Evolutionary conservation across 306 rosid species (phyloP).

Genomic region (Boehmeria nivea): DNA sequence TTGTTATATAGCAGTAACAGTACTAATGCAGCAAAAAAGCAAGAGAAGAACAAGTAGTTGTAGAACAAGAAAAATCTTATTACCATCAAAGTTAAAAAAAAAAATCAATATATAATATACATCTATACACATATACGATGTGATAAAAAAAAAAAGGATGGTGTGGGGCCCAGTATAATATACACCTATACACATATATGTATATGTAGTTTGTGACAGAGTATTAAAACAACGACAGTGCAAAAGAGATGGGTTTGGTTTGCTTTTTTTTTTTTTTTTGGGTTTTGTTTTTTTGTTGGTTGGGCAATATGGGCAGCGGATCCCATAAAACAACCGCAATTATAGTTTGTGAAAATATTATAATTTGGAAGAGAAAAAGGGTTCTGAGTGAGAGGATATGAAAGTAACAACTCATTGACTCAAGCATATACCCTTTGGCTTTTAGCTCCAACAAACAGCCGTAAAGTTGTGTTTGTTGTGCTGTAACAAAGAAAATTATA

Average conservation of each 20-base stretch:
- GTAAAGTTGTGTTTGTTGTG: conserved; percentile 14
- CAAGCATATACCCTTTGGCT: conserved; percentile 2
- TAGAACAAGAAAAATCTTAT: no score
- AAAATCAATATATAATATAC: no score
- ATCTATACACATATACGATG: no score
- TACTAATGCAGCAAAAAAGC: conserved; percentile 3
- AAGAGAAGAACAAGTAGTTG: no score
- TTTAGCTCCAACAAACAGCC: conserved; percentile 24
- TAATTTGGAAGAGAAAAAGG: conserved; percentile 8
- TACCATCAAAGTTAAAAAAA: no score
- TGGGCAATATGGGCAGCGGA: conserved; percentile 42
- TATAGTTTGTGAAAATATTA: conserved; percentile 14
- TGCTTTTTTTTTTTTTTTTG: no score
- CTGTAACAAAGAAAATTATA: neutral
- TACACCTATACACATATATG: no score
- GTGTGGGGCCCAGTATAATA: neutral
- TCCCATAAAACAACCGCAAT: conserved; percentile 46
- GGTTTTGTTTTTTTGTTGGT: no score
- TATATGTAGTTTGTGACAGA: no score
- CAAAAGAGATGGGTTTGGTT: conserved; percentile 31
- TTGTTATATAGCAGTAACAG: neutral
- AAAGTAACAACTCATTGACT: conserved; percentile 21
- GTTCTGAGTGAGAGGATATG: neutral
- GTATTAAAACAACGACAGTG: conserved; percentile 45
- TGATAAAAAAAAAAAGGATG: no score